These are phyloP conservation scores for Penicillium egyptiacum DNA, from an alignment of 495 filamentous ascomycete species.

Conservation along the genomic window DNA sequence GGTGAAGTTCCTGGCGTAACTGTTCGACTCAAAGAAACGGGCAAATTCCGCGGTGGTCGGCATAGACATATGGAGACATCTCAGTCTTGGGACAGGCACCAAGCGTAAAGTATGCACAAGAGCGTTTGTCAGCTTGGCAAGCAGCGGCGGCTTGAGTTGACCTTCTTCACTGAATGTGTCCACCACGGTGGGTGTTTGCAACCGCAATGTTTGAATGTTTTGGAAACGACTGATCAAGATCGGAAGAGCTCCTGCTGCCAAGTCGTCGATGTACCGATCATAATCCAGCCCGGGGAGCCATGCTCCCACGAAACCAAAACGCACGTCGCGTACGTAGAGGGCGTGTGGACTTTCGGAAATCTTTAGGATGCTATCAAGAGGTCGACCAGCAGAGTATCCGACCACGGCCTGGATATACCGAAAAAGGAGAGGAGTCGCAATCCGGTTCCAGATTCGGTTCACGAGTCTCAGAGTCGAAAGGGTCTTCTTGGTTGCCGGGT, in stretches of 20 bases:
- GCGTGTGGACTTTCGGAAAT: neutral
- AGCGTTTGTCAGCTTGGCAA: neutral
- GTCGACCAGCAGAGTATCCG: neutral
- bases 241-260: neutral
- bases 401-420: neutral
- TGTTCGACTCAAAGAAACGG: neutral
- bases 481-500: neutral
- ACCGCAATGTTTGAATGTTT: neutral
- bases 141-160: neutral
- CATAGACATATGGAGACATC: neutral
- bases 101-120: slow-evolving; percentile 1
- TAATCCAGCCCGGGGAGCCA: neutral
- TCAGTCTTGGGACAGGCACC: neutral
- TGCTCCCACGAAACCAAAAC: neutral
- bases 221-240: neutral
- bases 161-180: neutral
- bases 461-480: neutral
- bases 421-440: neutral
- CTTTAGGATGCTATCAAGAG: neutral
- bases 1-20: neutral
- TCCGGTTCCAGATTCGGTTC: neutral
- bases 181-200: neutral
- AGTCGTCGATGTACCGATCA: neutral
- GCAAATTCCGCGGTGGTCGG: neutral
- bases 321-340: neutral